Percentiles rank a stretch among this genome's conserved stretches.
Conservation (phyloP, 2,329 filamentous ascomycete genomes). For the Sordariomycetes sp. region DNA sequence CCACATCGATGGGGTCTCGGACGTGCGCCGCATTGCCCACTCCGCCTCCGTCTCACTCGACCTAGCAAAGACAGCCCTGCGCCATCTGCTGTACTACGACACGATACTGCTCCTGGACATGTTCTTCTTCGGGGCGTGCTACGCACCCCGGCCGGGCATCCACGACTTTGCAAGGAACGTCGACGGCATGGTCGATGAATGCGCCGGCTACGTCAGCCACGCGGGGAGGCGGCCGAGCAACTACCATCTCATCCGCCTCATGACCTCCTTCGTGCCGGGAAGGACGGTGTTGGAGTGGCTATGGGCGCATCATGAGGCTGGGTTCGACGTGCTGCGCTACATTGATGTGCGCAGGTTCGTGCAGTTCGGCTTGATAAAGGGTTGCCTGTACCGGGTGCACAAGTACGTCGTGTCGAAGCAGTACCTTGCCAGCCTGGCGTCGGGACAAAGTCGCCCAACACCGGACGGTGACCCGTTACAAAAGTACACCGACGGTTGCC, state of each 20-base stretch:
- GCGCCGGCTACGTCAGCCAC: constrained; percentile 68
- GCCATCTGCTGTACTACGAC: constrained; percentile 88
- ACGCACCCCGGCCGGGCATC: constrained; percentile 71
- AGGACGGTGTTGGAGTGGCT: constrained; percentile 85
- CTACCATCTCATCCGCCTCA: constrained; percentile 69
- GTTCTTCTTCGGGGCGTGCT: constrained; percentile 89
- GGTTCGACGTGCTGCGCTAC: constrained; percentile 57
- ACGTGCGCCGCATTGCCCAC: constrained; percentile 77
- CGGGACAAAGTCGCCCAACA: constrained; percentile 36
- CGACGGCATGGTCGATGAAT: constrained; percentile 74
- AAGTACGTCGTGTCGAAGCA: constrained; percentile 73
- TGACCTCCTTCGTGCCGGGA: constrained; percentile 75
- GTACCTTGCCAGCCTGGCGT: constrained; percentile 46
- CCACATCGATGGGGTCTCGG: constrained; percentile 84
- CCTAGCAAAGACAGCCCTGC: constrained; percentile 76
- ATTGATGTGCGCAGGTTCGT: constrained; percentile 88
- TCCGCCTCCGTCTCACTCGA: constrained; percentile 79
- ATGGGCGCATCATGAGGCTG: constrained; percentile 58
- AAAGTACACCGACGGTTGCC: constrained; percentile 63
- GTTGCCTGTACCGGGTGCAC: constrained; percentile 84
- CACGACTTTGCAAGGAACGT: constrained; percentile 69
- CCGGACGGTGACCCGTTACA: constrained; percentile 44
- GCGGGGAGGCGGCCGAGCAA: constrained; percentile 37
- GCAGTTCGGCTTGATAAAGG: constrained; percentile 94
- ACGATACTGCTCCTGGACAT: constrained; percentile 86